Conservation (phyloP, 192 early-diverging fungal genomes). For the Martensiomyces pterosporus region DNA sequence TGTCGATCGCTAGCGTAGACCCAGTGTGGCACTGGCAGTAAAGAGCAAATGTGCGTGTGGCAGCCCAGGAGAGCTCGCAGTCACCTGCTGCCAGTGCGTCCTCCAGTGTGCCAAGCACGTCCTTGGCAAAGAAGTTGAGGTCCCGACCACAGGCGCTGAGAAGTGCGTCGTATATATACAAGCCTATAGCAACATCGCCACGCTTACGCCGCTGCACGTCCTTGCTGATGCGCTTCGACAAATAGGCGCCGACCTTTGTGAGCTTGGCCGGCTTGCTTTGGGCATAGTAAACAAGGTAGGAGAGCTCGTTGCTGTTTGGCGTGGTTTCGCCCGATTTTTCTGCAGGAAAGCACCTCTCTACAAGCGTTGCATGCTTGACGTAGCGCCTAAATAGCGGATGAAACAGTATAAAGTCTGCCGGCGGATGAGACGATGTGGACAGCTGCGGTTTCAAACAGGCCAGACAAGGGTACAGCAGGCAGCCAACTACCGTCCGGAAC, state of each 20-base stretch:
- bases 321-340: conserved; percentile 25
- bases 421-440: conserved; percentile 31
- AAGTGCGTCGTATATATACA: conserved; percentile 73
- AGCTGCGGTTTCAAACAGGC: conserved; percentile 18
- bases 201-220: conserved; percentile 61
- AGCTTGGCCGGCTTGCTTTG: conserved; percentile 84
- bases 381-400: conserved; percentile 52
- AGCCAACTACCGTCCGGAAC: too few species aligned
- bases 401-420: conserved; percentile 31
- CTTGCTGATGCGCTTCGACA: conserved; percentile 64
- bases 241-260: conserved; percentile 79
- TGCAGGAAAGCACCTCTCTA: conserved; percentile 71
- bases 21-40: conserved; percentile 72
- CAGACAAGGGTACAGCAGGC: conserved; percentile 9
- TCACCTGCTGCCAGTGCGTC: conserved; percentile 55
- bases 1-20: conserved; percentile 67
- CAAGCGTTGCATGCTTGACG: conserved; percentile 71
- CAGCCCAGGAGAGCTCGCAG: conserved; percentile 56
- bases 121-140: conserved; percentile 77
- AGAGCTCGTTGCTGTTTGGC: conserved; percentile 77
- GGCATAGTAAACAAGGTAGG: conserved; percentile 85
- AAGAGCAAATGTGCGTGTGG: conserved; percentile 62
- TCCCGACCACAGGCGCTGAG: conserved; percentile 67
- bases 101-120: conserved; percentile 71
- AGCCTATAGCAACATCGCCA: conserved; percentile 65